Conservation (phyloP, 2,329 filamentous ascomycete genomes). For the Sporothrix variecibatus region DNA sequence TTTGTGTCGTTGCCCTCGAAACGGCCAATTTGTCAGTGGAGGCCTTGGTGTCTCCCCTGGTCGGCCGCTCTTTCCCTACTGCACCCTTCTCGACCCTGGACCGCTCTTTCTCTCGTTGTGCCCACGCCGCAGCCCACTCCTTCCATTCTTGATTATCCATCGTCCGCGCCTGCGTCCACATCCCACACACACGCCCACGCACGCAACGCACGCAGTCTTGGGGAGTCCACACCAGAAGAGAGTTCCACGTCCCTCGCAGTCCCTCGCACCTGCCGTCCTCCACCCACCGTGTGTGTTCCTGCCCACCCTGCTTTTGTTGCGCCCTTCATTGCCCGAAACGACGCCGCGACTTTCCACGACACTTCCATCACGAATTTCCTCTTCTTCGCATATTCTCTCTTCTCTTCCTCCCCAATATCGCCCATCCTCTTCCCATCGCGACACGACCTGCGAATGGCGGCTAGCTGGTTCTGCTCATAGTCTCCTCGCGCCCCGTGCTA, state of each 20-base stretch:
- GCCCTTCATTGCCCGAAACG: conserved; percentile 25
- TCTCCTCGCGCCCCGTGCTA: not conserved
- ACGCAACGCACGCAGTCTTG: not conserved
- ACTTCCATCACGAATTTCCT: conserved; percentile 21
- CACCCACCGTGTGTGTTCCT: not conserved
- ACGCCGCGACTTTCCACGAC: conserved; percentile 26
- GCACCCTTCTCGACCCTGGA: conserved; percentile 1
- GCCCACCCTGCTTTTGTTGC: conserved; percentile 2
- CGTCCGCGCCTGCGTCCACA: not conserved
- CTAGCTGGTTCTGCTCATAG: conserved; percentile 18
- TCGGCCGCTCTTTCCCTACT: conserved; percentile 5
- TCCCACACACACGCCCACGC: not conserved
- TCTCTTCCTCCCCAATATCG: not conserved
- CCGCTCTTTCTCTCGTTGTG: conserved; percentile 4
- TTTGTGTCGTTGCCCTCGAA: conserved; percentile 16
- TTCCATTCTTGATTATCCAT: conserved; percentile 16
- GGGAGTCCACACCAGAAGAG: not conserved
- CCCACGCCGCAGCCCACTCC: not conserved
- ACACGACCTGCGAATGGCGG: conserved; percentile 15
- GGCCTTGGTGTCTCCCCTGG: not conserved
- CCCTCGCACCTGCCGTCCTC: conserved; percentile 16
- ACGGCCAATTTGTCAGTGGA: not conserved
- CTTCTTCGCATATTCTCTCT: conserved; percentile 10
- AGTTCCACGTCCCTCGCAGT: conserved; percentile 12
- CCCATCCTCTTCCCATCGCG: not conserved